Conservation (phyloP, 768 basidiomycete species). For the Lactarius deliciosus region DNA sequence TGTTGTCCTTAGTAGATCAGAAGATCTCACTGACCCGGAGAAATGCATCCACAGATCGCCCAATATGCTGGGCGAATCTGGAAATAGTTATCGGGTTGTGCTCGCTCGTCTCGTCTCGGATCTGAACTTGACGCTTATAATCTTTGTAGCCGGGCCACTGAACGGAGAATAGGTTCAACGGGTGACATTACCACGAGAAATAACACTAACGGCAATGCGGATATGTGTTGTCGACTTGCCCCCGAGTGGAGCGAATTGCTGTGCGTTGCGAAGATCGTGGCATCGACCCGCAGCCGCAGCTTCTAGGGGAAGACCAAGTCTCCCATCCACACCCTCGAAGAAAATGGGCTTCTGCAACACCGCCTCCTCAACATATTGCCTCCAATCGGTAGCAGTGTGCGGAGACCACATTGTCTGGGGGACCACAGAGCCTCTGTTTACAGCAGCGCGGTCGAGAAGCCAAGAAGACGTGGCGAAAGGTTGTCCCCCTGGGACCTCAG, state of each 20-base stretch:
- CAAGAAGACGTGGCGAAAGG: neutral
- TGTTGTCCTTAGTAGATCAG: neutral
- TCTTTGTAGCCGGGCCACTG: conserved; percentile 22
- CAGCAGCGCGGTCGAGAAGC: conserved; percentile 3
- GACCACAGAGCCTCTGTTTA: neutral
- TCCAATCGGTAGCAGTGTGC: neutral
- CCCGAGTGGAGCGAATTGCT: neutral
- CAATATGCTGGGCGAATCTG: conserved; percentile 12
- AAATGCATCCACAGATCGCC: conserved; percentile 18
- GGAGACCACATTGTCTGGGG: conserved; percentile 7
- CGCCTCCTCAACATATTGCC: conserved; percentile 4
- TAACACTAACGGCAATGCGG: conserved; percentile 16
- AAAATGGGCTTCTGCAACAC: conserved; percentile 10
- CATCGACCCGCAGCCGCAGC: conserved; percentile 1
- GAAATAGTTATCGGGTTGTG: conserved; percentile 9
- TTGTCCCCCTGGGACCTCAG: neutral
- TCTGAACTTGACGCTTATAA: conserved; percentile 14
- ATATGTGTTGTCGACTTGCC: neutral
- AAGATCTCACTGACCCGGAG: neutral
- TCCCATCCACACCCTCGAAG: neutral
- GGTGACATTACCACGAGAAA: neutral
- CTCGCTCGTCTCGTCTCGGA: neutral
- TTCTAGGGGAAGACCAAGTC: conserved; percentile 16
- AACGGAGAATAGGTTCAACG: neutral
- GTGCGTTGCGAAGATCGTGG: neutral